Evolutionary conservation across 1,284 basidiomycete genomes (phyloP), one percentile per base, ranked within the genome.

Genomic region (Apiotrichum veenhuisii): DNA sequence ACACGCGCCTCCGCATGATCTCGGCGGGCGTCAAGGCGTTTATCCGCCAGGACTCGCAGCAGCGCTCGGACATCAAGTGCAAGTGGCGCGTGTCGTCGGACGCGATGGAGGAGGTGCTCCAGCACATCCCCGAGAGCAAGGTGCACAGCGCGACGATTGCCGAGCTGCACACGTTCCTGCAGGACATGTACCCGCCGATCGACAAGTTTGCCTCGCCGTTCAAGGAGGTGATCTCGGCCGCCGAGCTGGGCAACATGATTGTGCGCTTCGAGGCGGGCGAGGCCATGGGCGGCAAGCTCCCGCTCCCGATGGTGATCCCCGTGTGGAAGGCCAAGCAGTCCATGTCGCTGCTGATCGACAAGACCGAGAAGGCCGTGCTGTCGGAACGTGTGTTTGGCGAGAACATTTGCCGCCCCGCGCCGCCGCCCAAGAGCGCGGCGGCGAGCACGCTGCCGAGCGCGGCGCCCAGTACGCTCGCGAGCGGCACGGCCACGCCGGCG

Each of bases 321-420:
- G 82, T 96, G 50, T 97, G 93, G 94, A 91, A 89, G 76, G 91
- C 90, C 1, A 87, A 86, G 61, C 84, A 86, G 18, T 92, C 89
- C 2, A 75, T 94, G 56, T 85, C 87, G 5, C 80, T 96, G 55
- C 92, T 97, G 88, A 85, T 95, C 58, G 91, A 96, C 77, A 97
- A 96, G 77, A 88, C 88, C 67, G 89, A 91, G 36, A 96, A 96
- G 78, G 72, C 71, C 34, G 72, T 70, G 33, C 66, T 77, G 10
- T 76, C 74, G 4, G 61, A 72, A 20, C 67, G 75, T 20, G 68
- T 67, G 4, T 77, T 75, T 52, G 74, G 72, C 5, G 63, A 70
- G 53, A 73, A 77, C 55, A 72, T 77, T 22, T 70, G 68, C 57
- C 70, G 68, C 37, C 66, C 67, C 38, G 65, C 66, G 34, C 62